Percentiles rank a stretch among this genome's conserved stretches.
Conservation (phyloP, 768 basidiomycete species). For the Tulasnella sp. region DNA sequence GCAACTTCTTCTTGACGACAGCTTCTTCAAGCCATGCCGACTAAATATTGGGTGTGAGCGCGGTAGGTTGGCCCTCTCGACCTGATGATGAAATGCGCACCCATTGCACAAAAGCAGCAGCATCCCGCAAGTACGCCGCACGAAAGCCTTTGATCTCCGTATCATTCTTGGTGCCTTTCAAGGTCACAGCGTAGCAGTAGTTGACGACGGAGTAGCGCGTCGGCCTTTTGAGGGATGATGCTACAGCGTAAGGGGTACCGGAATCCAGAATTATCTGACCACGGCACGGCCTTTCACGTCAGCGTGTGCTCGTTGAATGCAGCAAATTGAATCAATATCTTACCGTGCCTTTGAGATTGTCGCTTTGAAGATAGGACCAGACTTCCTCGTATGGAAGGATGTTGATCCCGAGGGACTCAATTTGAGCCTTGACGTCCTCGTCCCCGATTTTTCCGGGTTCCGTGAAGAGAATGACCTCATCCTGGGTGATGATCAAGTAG, state of each 20-base stretch:
- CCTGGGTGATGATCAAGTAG: constrained; percentile 63
- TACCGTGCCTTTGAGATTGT: constrained; percentile 52
- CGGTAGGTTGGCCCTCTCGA: no score
- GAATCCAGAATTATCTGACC: constrained; percentile 52
- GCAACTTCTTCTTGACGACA: constrained; percentile 48
- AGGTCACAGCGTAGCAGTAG: constrained; percentile 51
- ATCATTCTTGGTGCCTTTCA: constrained; percentile 83
- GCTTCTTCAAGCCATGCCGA: constrained; percentile 85
- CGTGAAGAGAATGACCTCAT: constrained; percentile 57
- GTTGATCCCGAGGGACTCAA: constrained; percentile 45
- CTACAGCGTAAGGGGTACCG: constrained; percentile 71
- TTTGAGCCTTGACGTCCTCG: constrained; percentile 44
- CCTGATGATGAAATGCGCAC: no score
- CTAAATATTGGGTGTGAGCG: no score
- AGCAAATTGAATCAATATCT: no score
- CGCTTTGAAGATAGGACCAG: constrained; percentile 72
- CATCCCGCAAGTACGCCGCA: constrained; percentile 82
- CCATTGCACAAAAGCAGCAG: constrained; percentile 58
- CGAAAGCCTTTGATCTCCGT: constrained; percentile 74
- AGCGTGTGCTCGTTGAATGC: no score
- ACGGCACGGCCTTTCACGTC: no score
- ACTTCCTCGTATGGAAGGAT: constrained; percentile 61
- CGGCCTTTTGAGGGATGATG: constrained; percentile 72
- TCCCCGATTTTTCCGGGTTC: constrained; percentile 53
- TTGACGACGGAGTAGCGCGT: constrained; percentile 63